A percentile compares a stretch with the other conserved stretches of the same genome.
Conservation (phyloP, 305 asterid genomes). For the Solanum hybrid region DNA sequence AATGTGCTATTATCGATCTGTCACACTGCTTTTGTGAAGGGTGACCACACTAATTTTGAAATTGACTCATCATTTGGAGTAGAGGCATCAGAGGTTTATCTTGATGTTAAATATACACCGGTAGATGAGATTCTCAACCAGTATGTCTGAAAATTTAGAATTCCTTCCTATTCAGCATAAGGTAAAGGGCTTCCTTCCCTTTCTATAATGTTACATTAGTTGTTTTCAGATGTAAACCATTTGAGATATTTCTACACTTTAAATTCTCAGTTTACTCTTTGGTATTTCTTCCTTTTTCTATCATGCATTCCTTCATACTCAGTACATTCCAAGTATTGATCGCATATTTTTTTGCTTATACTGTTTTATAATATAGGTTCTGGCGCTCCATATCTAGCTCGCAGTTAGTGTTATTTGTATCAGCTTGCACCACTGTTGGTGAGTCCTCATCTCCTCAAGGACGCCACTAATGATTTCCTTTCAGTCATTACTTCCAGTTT, state of each 20-base stretch:
- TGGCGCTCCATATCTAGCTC: neutral
- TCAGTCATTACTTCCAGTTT: neutral
- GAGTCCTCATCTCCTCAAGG: neutral
- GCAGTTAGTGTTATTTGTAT: neutral
- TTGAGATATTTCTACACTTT: neutral
- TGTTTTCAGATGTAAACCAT: neutral
- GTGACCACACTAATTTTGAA: constrained; percentile 22
- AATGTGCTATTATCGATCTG: constrained; percentile 7
- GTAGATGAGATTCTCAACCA: constrained; percentile 20
- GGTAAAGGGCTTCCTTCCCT: neutral
- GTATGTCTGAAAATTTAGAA: constrained; percentile 2
- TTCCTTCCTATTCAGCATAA: neutral
- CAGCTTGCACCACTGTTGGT: neutral
- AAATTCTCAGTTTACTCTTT: neutral
- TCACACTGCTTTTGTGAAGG: constrained; percentile 21
- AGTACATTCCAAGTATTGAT: neutral
- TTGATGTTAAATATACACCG: constrained; percentile 21
- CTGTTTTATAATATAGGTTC: neutral
- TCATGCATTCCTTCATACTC: neutral
- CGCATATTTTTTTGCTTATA: neutral
- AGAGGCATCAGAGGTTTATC: constrained; percentile 28
- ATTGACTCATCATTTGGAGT: constrained; percentile 23
- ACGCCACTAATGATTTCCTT: neutral
- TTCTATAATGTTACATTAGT: neutral
- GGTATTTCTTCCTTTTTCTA: neutral